phyloP scores from a whole-genome alignment of 371 early-diverging fungal genomes.

The Lichtheimia ornata region DNA sequence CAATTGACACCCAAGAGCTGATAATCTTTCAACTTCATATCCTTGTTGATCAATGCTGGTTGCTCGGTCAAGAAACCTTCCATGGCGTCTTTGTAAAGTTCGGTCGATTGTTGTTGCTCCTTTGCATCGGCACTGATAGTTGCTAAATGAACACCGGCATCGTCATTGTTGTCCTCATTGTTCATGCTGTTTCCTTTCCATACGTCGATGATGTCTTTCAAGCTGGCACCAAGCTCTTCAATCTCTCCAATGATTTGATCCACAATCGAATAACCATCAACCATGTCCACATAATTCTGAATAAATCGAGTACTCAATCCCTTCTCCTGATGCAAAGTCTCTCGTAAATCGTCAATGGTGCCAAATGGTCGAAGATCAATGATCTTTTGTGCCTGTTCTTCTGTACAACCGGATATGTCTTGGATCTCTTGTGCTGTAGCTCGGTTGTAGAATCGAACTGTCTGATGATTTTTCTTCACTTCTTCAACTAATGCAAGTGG shows the following conservation, averaged over 20 bases:
- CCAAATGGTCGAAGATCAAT: constrained; percentile 64
- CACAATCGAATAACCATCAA: constrained; percentile 73
- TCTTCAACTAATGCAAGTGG: constrained; percentile 12
- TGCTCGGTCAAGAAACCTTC: constrained; percentile 51
- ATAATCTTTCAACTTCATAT: constrained; percentile 79
- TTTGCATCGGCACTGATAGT: constrained; percentile 19
- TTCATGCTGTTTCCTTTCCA: constrained; percentile 45
- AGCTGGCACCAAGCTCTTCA: constrained; percentile 55
- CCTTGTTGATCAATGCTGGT: constrained; percentile 55
- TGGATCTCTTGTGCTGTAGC: constrained; percentile 59
- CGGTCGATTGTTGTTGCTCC: constrained; percentile 13
- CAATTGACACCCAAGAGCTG: constrained; percentile 95
- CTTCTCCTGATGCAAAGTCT: constrained; percentile 50
- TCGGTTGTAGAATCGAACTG: constrained; percentile 69
- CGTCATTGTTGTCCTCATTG: constrained; percentile 28
- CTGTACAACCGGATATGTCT: constrained; percentile 66
- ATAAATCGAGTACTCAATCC: constrained; percentile 64
- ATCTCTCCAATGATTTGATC: constrained; percentile 71
- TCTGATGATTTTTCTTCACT: constrained; percentile 38
- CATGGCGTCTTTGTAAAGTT: constrained; percentile 40
- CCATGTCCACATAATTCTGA: constrained; percentile 61
- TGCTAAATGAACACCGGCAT: constrained; percentile 26
- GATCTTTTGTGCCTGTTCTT: constrained; percentile 60
- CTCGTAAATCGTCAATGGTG: constrained; percentile 55
- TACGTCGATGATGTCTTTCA: constrained; percentile 47